A percentile compares a stretch with the other conserved stretches of the same genome.
Conservation (phyloP, 2,329 filamentous ascomycete species). For the Talaromyces pinophilus region DNA sequence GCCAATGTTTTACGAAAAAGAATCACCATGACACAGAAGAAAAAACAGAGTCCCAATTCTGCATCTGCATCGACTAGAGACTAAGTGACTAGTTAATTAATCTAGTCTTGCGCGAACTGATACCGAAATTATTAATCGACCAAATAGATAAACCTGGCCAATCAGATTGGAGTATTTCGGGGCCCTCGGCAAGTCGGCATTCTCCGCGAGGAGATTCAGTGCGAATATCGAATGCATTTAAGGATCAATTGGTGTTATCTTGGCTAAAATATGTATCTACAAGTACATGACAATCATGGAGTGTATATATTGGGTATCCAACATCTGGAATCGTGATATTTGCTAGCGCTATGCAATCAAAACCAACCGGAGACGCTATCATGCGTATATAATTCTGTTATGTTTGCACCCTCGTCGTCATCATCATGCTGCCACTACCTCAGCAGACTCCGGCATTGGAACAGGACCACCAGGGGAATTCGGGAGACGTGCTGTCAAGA, state of each 20-base stretch:
- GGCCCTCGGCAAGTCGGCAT: conserved; percentile 10
- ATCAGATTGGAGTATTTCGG: background rate
- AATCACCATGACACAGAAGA: background rate
- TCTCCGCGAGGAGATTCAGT: background rate
- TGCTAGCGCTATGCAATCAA: conserved; percentile 18
- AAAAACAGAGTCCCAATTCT: background rate
- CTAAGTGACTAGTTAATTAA: background rate
- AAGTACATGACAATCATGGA: background rate
- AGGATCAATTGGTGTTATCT: background rate
- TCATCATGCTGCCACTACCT: conserved; percentile 8
- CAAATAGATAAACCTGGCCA: conserved; percentile 1
- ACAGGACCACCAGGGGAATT: conserved; percentile 76
- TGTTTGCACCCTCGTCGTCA: background rate
- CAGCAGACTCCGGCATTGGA: conserved; percentile 53
- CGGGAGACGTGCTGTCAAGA: conserved; percentile 71
- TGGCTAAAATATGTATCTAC: background rate
- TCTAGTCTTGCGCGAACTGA: conserved; percentile 3
- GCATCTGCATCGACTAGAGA: background rate
- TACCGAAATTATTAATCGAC: conserved; percentile 8
- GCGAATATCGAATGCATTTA: background rate
- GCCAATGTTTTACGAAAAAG: background rate
- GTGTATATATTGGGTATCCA: background rate
- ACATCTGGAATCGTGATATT: background rate
- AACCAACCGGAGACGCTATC: background rate
- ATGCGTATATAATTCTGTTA: background rate